Percentiles rank a stretch among this genome's conserved stretches.
phyloP scores from a whole-genome alignment of 163 green algal genomes.

The Prototheca stagnorum region DNA sequence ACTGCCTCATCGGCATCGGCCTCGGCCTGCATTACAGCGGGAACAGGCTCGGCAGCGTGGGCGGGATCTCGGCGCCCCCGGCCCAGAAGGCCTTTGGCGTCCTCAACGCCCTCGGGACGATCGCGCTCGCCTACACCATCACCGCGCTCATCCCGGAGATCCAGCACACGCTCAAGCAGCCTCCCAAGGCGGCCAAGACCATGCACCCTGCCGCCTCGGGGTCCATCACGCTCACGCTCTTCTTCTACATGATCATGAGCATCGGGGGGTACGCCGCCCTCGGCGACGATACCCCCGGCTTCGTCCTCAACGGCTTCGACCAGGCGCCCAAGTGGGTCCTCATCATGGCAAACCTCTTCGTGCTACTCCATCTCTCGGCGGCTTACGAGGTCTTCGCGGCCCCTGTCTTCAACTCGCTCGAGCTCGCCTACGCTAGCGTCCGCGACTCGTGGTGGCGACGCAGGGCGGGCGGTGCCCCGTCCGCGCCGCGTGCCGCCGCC shows the following conservation, averaged over 20 bases:
- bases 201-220: slow-evolving; percentile 2
- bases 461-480: too few species aligned
- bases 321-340: slow-evolving; percentile 14
- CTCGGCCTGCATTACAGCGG: slow-evolving; percentile 3
- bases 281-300: slow-evolving; percentile 3
- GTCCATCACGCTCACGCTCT: neutral
- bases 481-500: too few species aligned
- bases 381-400: slow-evolving; percentile 9
- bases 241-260: slow-evolving; percentile 7
- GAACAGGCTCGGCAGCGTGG: slow-evolving; percentile 7
- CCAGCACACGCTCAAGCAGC: slow-evolving; percentile 20
- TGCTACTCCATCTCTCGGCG: slow-evolving; percentile 20
- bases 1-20: slow-evolving; percentile 24
- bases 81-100: slow-evolving; percentile 20
- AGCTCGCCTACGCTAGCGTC: too few species aligned
- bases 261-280: slow-evolving; percentile 4
- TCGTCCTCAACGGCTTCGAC: neutral
- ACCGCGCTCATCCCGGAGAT: slow-evolving; percentile 26
- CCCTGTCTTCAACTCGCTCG: slow-evolving; percentile 4
- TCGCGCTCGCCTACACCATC: slow-evolving; percentile 23
- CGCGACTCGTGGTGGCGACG: too few species aligned
- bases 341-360: slow-evolving; percentile 13
- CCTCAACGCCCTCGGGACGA: slow-evolving; percentile 26
- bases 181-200: slow-evolving; percentile 4
- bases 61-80: neutral